Percentiles rank a stretch among this genome's conserved stretches.
Conservation (phyloP, 1,284 basidiomycete species). For the Inonotus obliquus region DNA sequence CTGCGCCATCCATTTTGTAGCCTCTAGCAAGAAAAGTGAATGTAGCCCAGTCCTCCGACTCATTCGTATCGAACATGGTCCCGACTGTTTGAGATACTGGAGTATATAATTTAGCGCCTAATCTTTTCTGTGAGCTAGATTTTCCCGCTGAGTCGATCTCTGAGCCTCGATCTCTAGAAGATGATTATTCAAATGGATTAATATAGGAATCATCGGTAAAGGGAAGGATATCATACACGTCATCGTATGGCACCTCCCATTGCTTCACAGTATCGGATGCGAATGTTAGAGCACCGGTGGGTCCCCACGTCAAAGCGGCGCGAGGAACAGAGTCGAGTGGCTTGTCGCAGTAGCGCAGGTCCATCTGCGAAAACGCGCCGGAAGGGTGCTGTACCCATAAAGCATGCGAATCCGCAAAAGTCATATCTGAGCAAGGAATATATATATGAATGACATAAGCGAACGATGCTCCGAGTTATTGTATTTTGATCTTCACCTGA, state of each 20-base stretch:
- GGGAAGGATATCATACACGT: constrained; percentile 52
- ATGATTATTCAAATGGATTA: background rate
- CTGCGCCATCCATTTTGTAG: constrained; percentile 58
- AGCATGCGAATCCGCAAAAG: constrained; percentile 66
- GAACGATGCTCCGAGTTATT: background rate
- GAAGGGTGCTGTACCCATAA: constrained; percentile 77
- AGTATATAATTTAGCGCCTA: constrained; percentile 45
- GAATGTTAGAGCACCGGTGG: constrained; percentile 65
- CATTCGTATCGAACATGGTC: constrained; percentile 30
- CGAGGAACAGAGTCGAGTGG: constrained; percentile 71
- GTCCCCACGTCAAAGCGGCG: constrained; percentile 65
- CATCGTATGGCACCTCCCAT: constrained; percentile 83
- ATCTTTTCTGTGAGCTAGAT: constrained; percentile 37
- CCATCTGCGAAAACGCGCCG: constrained; percentile 77
- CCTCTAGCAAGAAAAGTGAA: constrained; percentile 63
- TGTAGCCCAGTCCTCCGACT: constrained; percentile 39
- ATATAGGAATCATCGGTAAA: constrained; percentile 5
- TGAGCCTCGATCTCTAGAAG: background rate
- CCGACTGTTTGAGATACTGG: constrained; percentile 54
- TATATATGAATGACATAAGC: constrained; percentile 19
- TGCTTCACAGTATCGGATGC: constrained; percentile 51
- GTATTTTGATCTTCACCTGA: constrained; percentile 44
- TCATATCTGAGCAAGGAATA: constrained; percentile 46
- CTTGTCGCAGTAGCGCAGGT: constrained; percentile 56
- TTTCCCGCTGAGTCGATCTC: constrained; percentile 31